phyloP scores from a whole-genome alignment of 2,329 filamentous ascomycete genomes.

The Aspergillus neoniger region DNA sequence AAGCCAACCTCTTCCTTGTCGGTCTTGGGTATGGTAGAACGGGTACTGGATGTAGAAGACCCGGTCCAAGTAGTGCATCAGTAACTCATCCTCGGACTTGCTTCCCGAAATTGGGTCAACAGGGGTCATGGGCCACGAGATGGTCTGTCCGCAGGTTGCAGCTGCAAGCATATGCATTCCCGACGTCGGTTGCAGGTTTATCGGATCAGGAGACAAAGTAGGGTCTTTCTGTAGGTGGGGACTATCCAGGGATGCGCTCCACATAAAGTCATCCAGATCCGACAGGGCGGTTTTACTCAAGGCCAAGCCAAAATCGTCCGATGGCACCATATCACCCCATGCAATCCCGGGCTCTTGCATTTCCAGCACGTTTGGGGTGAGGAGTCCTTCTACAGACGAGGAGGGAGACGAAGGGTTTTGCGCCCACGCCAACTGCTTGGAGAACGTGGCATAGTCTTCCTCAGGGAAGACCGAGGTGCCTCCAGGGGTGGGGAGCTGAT shows the following conservation, averaged over 20 bases:
- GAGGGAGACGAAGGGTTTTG: background rate
- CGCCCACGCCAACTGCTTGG: background rate
- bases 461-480: background rate
- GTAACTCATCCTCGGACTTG: background rate
- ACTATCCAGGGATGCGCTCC: background rate
- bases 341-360: background rate
- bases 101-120: background rate
- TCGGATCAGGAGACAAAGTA: background rate
- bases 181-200: background rate
- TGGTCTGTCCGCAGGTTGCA: background rate
- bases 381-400: background rate
- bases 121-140: background rate
- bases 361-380: background rate
- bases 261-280: background rate
- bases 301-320: background rate
- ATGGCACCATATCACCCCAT: background rate
- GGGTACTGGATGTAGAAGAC: slow-evolving; percentile 6
- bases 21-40: background rate
- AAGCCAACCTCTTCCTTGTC: slow-evolving; percentile 4
- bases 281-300: background rate
- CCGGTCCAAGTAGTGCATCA: slow-evolving; percentile 6
- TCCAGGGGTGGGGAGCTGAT: background rate
- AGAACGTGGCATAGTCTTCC: background rate
- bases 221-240: background rate
- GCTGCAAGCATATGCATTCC: background rate